A percentile compares a stretch with the other conserved stretches of the same genome.
These are phyloP conservation scores for Citrus reticulata DNA, from an alignment of 345 rosid genomes.

Conservation along the genomic window DNA sequence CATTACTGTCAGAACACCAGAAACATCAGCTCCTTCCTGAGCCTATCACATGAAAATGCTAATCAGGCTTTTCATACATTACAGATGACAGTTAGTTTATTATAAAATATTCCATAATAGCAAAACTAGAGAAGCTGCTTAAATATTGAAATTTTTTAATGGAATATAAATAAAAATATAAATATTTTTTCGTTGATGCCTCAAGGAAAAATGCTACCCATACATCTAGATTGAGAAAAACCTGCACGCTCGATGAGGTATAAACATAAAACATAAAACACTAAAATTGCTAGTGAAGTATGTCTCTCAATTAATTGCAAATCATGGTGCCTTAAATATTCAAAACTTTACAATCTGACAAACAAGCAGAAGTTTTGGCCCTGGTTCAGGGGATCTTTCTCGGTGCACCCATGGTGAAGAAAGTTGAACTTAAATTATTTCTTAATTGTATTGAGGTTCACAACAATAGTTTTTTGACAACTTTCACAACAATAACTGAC, in stretches of 20 bases:
- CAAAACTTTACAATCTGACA: background rate
- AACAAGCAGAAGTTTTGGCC: background rate
- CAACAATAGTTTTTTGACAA: background rate
- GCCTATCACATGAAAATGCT: constrained; percentile 51
- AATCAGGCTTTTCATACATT: constrained; percentile 7
- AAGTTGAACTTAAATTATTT: background rate
- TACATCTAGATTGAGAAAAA: constrained; percentile 1
- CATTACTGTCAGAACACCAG: constrained; percentile 98
- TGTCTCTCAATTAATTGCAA: background rate
- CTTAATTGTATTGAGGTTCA: background rate
- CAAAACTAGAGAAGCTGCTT: background rate
- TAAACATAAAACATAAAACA: background rate
- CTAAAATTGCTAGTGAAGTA: background rate
- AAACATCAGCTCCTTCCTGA: constrained; percentile 78
- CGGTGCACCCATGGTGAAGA: background rate
- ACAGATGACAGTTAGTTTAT: background rate
- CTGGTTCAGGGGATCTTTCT: background rate
- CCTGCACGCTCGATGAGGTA: background rate
- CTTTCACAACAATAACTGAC: background rate
- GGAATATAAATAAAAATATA: background rate
- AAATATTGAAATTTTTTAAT: background rate
- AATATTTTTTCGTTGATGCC: background rate
- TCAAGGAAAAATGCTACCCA: background rate
- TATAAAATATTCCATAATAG: background rate
- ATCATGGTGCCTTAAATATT: background rate